Conservation (phyloP, 2,329 filamentous ascomycete species). For the Fusarium tjaetaba region DNA sequence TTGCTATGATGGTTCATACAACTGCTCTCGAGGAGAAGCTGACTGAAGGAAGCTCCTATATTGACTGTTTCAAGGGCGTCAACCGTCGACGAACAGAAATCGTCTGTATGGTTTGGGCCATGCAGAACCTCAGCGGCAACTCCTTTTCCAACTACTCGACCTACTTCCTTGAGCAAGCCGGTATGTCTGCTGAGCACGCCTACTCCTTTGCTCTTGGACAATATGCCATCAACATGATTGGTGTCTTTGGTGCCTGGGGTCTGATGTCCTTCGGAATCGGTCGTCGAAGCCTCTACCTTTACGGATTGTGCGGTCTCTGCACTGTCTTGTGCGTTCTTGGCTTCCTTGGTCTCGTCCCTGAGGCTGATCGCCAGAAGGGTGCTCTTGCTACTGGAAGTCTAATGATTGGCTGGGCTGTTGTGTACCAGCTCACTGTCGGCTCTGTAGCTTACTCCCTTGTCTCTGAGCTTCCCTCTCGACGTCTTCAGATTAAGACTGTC, state of each 20-base stretch:
- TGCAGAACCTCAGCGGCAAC: constrained; percentile 71
- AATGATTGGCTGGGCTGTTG: constrained; percentile 83
- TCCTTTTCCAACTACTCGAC: constrained; percentile 73
- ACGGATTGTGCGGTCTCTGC: constrained; percentile 78
- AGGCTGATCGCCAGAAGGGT: constrained; percentile 64
- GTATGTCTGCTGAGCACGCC: constrained; percentile 57
- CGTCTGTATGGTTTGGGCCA: constrained; percentile 71
- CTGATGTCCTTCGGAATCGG: constrained; percentile 80
- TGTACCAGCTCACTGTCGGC: constrained; percentile 87
- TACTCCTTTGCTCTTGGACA: constrained; percentile 71
- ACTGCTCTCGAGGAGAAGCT: constrained; percentile 82
- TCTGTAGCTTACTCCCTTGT: constrained; percentile 92
- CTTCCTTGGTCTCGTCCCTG: constrained; percentile 80
- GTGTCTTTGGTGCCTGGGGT: constrained; percentile 83
- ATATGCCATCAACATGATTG: constrained; percentile 79
- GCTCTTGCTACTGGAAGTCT: constrained; percentile 83
- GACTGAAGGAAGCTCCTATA: constrained; percentile 77
- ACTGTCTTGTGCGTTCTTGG: constrained; percentile 83
- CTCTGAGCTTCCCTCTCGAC: constrained; percentile 81
- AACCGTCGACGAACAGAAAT: constrained; percentile 81
- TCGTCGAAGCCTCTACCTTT: constrained; percentile 79
- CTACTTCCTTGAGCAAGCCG: constrained; percentile 70
- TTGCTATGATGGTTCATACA: constrained; percentile 93
- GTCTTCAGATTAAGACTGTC: constrained; percentile 91
- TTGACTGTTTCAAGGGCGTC: constrained; percentile 84